A percentile compares a stretch with the other conserved stretches of the same genome.
phyloP scores from a whole-genome alignment of 768 basidiomycete species.

The Pisolithus tinctorius region DNA sequence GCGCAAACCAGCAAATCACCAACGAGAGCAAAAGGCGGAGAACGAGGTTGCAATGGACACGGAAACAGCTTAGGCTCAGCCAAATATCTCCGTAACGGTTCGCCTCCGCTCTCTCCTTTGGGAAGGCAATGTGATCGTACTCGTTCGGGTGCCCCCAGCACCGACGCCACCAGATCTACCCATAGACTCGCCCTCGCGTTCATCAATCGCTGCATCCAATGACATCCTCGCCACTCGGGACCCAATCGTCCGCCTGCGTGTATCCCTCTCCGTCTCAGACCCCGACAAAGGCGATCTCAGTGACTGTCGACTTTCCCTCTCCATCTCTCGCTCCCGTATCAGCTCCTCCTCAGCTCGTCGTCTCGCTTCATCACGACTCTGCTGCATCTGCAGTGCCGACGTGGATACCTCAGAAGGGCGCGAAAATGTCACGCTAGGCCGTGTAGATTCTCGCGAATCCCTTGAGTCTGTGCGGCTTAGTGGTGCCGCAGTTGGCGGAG shows the following conservation, averaged over 20 bases:
- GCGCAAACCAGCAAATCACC: not conserved
- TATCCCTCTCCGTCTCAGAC: constrained; percentile 46
- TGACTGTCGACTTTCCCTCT: constrained; percentile 19
- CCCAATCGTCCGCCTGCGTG: constrained; percentile 33
- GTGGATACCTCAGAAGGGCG: constrained; percentile 51
- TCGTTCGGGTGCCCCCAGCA: constrained; percentile 29
- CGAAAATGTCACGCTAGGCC: constrained; percentile 57
- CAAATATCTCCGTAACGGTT: constrained; percentile 46
- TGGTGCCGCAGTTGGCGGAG: constrained; percentile 23
- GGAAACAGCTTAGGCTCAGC: constrained; percentile 9
- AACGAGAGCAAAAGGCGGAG: not conserved
- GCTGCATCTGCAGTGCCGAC: constrained; percentile 50
- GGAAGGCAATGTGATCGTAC: constrained; percentile 28
- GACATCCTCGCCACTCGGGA: constrained; percentile 41
- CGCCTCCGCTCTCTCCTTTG: constrained; percentile 38
- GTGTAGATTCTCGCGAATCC: constrained; percentile 39
- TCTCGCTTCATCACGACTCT: constrained; percentile 31
- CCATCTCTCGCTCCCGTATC: not conserved
- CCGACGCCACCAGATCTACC: constrained; percentile 27
- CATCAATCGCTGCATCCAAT: constrained; percentile 30
- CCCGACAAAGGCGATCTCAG: constrained; percentile 32
- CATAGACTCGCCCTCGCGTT: constrained; percentile 21
- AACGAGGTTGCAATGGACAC: too few species aligned
- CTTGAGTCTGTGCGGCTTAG: constrained; percentile 45
- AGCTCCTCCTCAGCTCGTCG: constrained; percentile 21